Percentiles rank a stretch among this genome's conserved stretches.
Evolutionary conservation across 495 filamentous ascomycete genomes (phyloP).

Genomic region (Sordaria brevicollis): DNA sequence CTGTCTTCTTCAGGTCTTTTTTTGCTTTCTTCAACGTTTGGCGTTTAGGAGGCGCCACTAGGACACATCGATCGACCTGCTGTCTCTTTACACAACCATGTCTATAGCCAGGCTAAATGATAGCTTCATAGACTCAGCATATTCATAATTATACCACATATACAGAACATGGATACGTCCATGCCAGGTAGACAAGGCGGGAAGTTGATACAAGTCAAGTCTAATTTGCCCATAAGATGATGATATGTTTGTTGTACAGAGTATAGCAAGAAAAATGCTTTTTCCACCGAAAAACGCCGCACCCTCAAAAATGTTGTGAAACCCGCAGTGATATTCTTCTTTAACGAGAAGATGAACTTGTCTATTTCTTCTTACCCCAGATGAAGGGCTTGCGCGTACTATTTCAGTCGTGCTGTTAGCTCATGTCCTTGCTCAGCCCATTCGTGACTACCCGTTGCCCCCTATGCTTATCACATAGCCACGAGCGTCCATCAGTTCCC

Average conservation of each 20-base stretch:
- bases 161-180: background rate
- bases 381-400: constrained; percentile 82
- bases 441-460: background rate
- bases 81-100: background rate
- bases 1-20: background rate
- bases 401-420: constrained; percentile 1
- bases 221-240: background rate
- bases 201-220: background rate
- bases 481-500: too few relatives aligned
- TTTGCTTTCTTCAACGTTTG: background rate
- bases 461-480: background rate
- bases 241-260: background rate
- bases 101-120: background rate
- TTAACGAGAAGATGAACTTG: background rate
- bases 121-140: background rate
- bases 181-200: background rate
- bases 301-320: background rate
- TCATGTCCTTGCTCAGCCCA: background rate
- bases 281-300: background rate
- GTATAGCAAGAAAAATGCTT: background rate
- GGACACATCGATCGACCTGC: background rate
- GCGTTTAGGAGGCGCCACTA: background rate
- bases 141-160: background rate
- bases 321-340: background rate
- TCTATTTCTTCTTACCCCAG: constrained; percentile 32